phyloP scores from a whole-genome alignment of 495 filamentous ascomycete species.

The Podospora comata region DNA sequence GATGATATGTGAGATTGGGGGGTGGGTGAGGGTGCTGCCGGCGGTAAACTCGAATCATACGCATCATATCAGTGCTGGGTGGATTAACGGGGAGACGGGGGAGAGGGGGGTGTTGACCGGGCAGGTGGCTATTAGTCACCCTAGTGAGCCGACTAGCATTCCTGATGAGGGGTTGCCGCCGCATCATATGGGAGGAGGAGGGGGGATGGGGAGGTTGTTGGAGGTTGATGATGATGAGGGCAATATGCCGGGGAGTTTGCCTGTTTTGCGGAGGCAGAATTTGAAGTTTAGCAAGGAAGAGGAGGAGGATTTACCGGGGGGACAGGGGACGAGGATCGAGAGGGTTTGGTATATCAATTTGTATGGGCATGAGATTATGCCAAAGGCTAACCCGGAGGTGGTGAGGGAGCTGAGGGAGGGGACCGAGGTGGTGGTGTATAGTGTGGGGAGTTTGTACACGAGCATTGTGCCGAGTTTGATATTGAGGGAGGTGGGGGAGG shows the following conservation, averaged over 20 bases:
- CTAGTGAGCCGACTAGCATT: conserved; percentile 54
- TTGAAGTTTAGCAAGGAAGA: conserved; percentile 72
- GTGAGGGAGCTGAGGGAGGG: conserved; percentile 55
- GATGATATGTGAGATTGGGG: conserved; percentile 74
- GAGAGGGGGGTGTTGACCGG: conserved; percentile 81
- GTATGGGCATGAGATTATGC: conserved; percentile 85
- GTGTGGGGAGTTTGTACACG: conserved; percentile 86
- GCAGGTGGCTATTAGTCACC: conserved; percentile 91
- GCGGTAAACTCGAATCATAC: conserved; percentile 93
- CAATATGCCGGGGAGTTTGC: conserved; percentile 80
- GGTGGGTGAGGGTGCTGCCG: conserved; percentile 73
- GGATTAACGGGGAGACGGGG: conserved; percentile 17
- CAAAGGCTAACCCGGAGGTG: conserved; percentile 74
- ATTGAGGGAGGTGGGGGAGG: conserved; percentile 59
- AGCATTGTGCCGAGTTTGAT: conserved; percentile 72
- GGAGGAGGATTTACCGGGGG: conserved; percentile 64
- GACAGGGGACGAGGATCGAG: conserved; percentile 72
- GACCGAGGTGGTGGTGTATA: conserved; percentile 74
- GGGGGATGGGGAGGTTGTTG: conserved; percentile 29
- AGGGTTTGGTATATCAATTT: conserved; percentile 97
- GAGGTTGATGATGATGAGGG: conserved; percentile 65
- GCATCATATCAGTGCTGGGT: conserved; percentile 82
- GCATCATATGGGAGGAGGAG: background rate
- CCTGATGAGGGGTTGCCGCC: conserved; percentile 32
- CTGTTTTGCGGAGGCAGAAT: conserved; percentile 72